Evolutionary conservation across 2,329 filamentous ascomycete genomes (phyloP).

Genomic region (Trichoderma aggressivum): DNA sequence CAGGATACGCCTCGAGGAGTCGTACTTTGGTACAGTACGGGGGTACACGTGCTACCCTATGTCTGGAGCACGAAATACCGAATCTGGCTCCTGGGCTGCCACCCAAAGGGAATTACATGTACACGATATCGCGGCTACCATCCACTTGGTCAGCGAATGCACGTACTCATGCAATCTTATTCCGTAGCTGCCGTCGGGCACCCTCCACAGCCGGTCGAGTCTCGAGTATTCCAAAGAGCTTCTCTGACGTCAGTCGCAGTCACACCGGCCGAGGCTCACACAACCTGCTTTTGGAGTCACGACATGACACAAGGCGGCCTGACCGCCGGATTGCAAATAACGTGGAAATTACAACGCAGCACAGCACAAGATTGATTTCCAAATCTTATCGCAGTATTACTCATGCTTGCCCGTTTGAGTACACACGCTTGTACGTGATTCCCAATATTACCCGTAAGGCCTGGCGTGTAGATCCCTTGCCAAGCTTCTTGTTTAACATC

Average conservation of each 20-base stretch:
- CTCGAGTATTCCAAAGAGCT: not conserved
- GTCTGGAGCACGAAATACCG: not conserved
- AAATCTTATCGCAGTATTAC: not conserved
- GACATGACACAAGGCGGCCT: not conserved
- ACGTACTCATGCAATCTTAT: constrained; percentile 7
- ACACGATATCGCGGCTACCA: no score
- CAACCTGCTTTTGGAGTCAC: not conserved
- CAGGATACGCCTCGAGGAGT: not conserved
- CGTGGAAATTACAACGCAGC: not conserved
- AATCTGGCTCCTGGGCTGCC: not conserved
- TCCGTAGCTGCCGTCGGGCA: constrained; percentile 1
- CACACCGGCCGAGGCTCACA: not conserved
- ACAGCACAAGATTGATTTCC: not conserved
- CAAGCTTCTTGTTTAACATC: not conserved
- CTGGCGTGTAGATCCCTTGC: not conserved
- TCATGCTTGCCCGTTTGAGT: not conserved
- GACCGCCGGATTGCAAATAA: not conserved
- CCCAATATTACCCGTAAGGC: not conserved
- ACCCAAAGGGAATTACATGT: no score
- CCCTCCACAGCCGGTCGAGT: not conserved
- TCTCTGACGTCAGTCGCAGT: constrained; percentile 8
- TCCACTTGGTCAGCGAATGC: not conserved
- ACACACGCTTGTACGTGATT: not conserved
- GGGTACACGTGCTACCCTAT: not conserved
- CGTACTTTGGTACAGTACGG: not conserved